Evolutionary conservation across 345 rosid species (phyloP).

Genomic region (Ricinus communis): DNA sequence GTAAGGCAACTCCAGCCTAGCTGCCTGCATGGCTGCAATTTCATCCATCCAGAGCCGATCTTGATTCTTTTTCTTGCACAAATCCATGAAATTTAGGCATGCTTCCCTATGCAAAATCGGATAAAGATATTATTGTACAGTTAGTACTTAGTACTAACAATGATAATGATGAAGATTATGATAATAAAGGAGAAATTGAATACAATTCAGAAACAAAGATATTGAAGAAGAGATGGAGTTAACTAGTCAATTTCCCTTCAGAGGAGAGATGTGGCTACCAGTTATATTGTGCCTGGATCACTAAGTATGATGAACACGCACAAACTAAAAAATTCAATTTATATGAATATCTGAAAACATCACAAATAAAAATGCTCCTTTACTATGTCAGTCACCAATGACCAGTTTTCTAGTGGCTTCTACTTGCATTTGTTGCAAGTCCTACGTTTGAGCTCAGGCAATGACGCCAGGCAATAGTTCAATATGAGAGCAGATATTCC

Average conservation of each 20-base stretch:
- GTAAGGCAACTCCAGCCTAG: conserved; percentile 73
- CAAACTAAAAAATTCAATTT: too few species aligned
- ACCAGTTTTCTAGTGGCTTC: not conserved
- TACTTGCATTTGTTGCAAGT: not conserved
- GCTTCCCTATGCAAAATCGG: conserved; percentile 65
- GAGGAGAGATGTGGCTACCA: too few species aligned
- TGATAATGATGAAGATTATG: not conserved
- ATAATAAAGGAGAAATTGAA: not conserved
- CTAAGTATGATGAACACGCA: too few species aligned
- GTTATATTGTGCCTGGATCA: too few species aligned
- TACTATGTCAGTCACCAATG: not conserved
- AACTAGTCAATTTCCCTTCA: too few species aligned
- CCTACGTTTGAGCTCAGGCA: not conserved
- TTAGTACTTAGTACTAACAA: not conserved
- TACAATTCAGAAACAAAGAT: not conserved
- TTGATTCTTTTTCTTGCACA: conserved; percentile 95
- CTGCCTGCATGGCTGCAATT: conserved; percentile 89
- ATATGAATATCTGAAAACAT: not conserved
- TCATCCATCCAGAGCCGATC: conserved; percentile 94
- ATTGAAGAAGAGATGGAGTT: too few species aligned
- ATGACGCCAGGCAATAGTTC: not conserved
- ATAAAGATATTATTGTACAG: not conserved
- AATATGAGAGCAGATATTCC: not conserved
- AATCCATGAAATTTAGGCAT: conserved; percentile 75
- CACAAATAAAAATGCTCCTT: not conserved